Percentiles rank a stretch among this genome's conserved stretches.
Evolutionary conservation across 2,329 filamentous ascomycete genomes (phyloP).

Genomic region (Diplodia corticola): DNA sequence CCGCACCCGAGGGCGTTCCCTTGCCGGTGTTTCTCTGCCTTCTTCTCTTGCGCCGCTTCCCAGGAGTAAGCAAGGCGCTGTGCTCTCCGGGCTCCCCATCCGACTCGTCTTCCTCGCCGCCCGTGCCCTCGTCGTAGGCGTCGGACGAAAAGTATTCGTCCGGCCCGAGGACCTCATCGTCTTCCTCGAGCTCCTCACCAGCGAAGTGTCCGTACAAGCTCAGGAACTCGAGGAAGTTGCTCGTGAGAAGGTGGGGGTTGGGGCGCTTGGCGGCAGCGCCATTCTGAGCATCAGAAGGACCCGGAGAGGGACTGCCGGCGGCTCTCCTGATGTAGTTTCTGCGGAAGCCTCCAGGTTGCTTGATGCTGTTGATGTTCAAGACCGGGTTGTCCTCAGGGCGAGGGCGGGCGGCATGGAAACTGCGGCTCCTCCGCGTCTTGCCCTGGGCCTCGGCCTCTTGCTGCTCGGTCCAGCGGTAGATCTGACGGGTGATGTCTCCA

Average conservation of each 20-base stretch:
- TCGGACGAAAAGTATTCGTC: slow-evolving; percentile 92
- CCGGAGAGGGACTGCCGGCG: slow-evolving; percentile 62
- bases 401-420: slow-evolving; percentile 76
- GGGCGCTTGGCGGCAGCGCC: slow-evolving; percentile 30
- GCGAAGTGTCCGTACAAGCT: slow-evolving; percentile 97
- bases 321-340: slow-evolving; percentile 82
- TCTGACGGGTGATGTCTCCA: slow-evolving; percentile 89
- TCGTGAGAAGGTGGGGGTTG: slow-evolving; percentile 71
- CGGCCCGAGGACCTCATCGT: slow-evolving; percentile 82
- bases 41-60: slow-evolving; percentile 68
- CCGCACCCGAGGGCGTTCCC: slow-evolving; percentile 75
- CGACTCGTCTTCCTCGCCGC: slow-evolving; percentile 56
- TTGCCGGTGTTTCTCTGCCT: slow-evolving; percentile 78
- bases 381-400: slow-evolving; percentile 72
- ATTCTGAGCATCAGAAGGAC: slow-evolving; percentile 47
- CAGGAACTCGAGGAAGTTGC: slow-evolving; percentile 92
- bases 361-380: slow-evolving; percentile 85
- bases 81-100: slow-evolving; percentile 80
- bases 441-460: slow-evolving; percentile 66
- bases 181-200: slow-evolving; percentile 93
- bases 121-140: slow-evolving; percentile 55
- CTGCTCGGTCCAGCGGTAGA: slow-evolving; percentile 96
- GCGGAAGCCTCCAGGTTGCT: slow-evolving; percentile 89
- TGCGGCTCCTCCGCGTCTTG: slow-evolving; percentile 77
- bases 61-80: slow-evolving; percentile 72